Percentiles rank a stretch among this genome's conserved stretches.
phyloP scores from a whole-genome alignment of 2,329 filamentous ascomycete genomes.

The Penicillium occitanis region DNA sequence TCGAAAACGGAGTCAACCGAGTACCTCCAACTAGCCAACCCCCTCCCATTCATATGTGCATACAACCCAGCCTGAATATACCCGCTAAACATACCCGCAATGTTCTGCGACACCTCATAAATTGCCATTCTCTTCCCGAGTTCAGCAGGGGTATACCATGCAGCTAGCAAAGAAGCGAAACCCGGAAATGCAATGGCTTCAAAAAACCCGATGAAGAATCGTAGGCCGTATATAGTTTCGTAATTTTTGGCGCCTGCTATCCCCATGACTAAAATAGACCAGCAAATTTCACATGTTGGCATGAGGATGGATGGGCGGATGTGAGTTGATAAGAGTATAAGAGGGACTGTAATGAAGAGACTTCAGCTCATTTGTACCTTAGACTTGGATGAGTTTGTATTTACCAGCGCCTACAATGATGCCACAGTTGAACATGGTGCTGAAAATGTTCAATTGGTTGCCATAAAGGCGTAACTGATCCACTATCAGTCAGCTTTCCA shows the following conservation, averaged over 20 bases:
- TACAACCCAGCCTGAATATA: slow-evolving; percentile 15
- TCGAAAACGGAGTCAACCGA: neutral
- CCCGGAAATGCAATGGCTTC: slow-evolving; percentile 9
- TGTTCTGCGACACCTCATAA: slow-evolving; percentile 13
- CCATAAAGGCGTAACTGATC: slow-evolving; percentile 7
- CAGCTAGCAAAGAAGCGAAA: slow-evolving; percentile 1
- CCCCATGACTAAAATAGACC: slow-evolving; percentile 12
- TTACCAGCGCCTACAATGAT: slow-evolving; percentile 9
- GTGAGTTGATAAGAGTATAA: slow-evolving; percentile 6
- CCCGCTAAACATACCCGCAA: slow-evolving; percentile 14
- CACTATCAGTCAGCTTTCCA: neutral
- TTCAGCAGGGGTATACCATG: slow-evolving; percentile 6
- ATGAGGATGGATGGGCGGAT: slow-evolving; percentile 14
- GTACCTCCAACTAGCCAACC: slow-evolving; percentile 13
- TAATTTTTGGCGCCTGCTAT: slow-evolving; percentile 13
- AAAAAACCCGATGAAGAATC: slow-evolving; percentile 9
- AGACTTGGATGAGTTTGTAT: neutral
- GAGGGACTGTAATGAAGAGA: neutral
- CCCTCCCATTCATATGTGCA: slow-evolving; percentile 12
- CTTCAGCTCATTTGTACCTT: too few relatives aligned
- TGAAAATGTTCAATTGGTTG: slow-evolving; percentile 12
- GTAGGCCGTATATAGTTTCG: slow-evolving; percentile 5
- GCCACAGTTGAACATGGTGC: slow-evolving; percentile 11
- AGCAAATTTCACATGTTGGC: slow-evolving; percentile 13
- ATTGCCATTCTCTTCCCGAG: slow-evolving; percentile 15